phyloP scores from a whole-genome alignment of 2,329 filamentous ascomycete genomes.

The Incumbomyces lentus region DNA sequence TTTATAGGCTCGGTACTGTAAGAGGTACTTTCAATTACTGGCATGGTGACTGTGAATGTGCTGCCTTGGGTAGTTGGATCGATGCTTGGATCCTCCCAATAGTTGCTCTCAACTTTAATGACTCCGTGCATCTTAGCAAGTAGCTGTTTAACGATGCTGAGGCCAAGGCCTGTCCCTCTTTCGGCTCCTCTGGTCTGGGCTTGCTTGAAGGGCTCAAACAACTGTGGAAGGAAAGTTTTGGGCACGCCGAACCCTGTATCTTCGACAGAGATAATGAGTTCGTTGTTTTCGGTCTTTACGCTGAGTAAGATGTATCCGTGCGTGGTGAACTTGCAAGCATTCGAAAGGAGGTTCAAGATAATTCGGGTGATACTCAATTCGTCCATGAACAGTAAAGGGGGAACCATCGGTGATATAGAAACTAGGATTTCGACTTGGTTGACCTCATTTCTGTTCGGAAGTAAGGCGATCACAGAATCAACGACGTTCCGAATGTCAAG shows the following conservation, averaged over 20 bases:
- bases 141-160: constrained; percentile 25
- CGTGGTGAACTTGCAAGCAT: constrained; percentile 26
- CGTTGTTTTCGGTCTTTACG: constrained; percentile 11
- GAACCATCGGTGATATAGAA: constrained; percentile 25
- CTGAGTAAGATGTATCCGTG: constrained; percentile 19
- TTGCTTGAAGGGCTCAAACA: constrained; percentile 23
- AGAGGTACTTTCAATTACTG: constrained; percentile 1
- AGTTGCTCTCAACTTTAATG: constrained; percentile 24
- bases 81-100: constrained; percentile 11
- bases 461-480: constrained; percentile 25
- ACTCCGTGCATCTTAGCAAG: constrained; percentile 24
- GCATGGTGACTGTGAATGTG: constrained; percentile 17
- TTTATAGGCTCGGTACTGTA: not conserved
- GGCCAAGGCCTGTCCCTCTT: constrained; percentile 23
- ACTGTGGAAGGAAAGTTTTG: constrained; percentile 16
- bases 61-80: constrained; percentile 15
- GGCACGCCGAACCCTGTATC: constrained; percentile 24
- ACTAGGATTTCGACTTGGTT: constrained; percentile 25
- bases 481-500: constrained; percentile 26
- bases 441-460: constrained; percentile 27
- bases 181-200: constrained; percentile 24
- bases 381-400: constrained; percentile 25
- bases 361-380: constrained; percentile 28
- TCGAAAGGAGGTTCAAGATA: constrained; percentile 29
- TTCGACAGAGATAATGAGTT: constrained; percentile 20